Evolutionary conservation across 345 rosid species (phyloP).

Genomic region (Ceriops tagal): DNA sequence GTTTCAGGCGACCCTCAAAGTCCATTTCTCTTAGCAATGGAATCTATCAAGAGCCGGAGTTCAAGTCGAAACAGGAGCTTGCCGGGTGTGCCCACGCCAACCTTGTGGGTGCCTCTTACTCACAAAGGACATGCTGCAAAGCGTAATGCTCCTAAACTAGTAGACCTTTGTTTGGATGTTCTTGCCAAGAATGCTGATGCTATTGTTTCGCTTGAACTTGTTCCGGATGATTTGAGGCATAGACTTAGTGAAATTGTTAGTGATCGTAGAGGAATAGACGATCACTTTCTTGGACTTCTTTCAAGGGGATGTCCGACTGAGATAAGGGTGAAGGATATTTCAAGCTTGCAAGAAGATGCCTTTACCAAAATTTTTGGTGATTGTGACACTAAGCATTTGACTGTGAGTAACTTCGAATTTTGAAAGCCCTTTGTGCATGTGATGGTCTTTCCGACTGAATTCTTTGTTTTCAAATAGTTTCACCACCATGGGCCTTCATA

Average conservation of each 20-base stretch:
- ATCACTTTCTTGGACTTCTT: constrained; percentile 38
- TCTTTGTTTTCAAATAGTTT: too few species aligned
- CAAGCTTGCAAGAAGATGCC: constrained; percentile 29
- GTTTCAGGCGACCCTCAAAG: constrained; percentile 15
- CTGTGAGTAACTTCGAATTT: constrained; percentile 22
- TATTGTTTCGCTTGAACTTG: constrained; percentile 31
- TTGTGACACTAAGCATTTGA: constrained; percentile 28
- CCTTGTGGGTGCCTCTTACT: constrained; percentile 22
- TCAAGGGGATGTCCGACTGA: constrained; percentile 36
- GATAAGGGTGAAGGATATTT: constrained; percentile 28
- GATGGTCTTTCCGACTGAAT: too few species aligned
- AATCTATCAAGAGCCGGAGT: constrained; percentile 27
- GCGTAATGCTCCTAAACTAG: constrained; percentile 24
- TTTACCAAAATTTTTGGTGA: constrained; percentile 29
- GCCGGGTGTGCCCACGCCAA: not conserved
- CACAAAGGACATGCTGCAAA: not conserved
- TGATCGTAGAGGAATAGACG: constrained; percentile 24
- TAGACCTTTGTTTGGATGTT: constrained; percentile 32
- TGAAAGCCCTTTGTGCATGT: not conserved
- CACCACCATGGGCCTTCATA: too few species aligned
- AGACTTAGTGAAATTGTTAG: constrained; percentile 28
- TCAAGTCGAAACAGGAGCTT: constrained; percentile 3
- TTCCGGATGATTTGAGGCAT: constrained; percentile 42
- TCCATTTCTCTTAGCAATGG: constrained; percentile 30
- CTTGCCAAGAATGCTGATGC: constrained; percentile 37